phyloP scores from a whole-genome alignment of 2,329 filamentous ascomycete genomes.

The Fusarium praegraminearum region DNA sequence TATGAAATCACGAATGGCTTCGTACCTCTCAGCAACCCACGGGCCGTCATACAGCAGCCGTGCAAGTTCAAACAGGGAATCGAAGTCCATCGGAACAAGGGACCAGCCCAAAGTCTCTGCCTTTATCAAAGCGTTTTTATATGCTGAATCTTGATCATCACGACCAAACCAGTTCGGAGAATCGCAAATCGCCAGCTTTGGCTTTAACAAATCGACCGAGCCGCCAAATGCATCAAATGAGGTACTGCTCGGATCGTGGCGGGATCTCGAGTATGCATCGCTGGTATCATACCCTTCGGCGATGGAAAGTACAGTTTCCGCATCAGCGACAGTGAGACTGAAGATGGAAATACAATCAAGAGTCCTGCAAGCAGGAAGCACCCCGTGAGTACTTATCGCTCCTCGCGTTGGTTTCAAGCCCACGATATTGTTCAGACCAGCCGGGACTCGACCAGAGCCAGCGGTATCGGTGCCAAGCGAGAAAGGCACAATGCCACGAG shows the following conservation, averaged over 20 bases:
- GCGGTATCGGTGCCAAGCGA: slow-evolving; percentile 69
- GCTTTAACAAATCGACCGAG: slow-evolving; percentile 30
- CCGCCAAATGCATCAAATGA: slow-evolving; percentile 49
- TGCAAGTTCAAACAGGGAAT: slow-evolving; percentile 63
- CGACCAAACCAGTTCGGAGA: slow-evolving; percentile 54
- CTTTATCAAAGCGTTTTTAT: slow-evolving; percentile 56
- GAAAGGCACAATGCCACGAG: slow-evolving; percentile 65
- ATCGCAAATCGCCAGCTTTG: slow-evolving; percentile 57
- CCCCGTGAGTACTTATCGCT: slow-evolving; percentile 61
- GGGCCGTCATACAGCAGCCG: slow-evolving; percentile 68
- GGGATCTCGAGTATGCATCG: slow-evolving; percentile 64
- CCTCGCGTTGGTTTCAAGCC: slow-evolving; percentile 66
- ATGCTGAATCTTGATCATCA: slow-evolving; percentile 55
- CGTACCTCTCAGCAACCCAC: slow-evolving; percentile 68
- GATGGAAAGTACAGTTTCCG: slow-evolving; percentile 61
- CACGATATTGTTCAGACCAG: slow-evolving; percentile 65
- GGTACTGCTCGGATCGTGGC: slow-evolving; percentile 22
- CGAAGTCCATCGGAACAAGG: slow-evolving; percentile 60
- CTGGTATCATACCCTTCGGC: slow-evolving; percentile 61
- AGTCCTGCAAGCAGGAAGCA: slow-evolving; percentile 67
- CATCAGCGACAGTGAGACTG: slow-evolving; percentile 62
- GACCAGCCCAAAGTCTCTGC: slow-evolving; percentile 56
- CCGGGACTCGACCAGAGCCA: slow-evolving; percentile 66
- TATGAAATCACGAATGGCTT: slow-evolving; percentile 63
- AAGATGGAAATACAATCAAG: slow-evolving; percentile 70